Evolutionary conservation across 2,329 filamentous ascomycete genomes (phyloP), one percentile per base, ranked within the genome.

Genomic region (Shiraia bambusicola): DNA sequence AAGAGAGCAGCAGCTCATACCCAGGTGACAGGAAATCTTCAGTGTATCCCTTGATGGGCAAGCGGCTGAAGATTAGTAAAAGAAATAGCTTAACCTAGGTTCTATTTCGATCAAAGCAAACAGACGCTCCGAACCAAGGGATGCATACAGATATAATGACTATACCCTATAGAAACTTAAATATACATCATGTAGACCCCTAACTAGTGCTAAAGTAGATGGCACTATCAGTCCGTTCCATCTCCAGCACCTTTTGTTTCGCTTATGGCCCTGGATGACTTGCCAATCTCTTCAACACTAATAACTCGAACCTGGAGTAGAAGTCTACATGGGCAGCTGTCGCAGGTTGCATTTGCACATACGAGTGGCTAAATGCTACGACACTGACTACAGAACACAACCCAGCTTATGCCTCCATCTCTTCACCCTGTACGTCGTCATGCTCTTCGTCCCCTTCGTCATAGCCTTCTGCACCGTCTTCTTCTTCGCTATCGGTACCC

Each of bases 171-270:
- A n/a, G n/a, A n/a, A n/a, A n/a, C n/a, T n/a, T n/a, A n/a, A n/a
- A n/a, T n/a, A n/a, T n/a, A n/a, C n/a, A n/a, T n/a, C n/a, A n/a
- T n/a, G n/a, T n/a, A n/a, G n/a, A n/a, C n/a, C n/a, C n/a, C n/a
- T n/a, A n/a, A n/a, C n/a, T n/a, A n/a, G n/a, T n/a, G n/a, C n/a
- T n/a, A n/a, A n/a, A n/a, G n/a, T n/a, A n/a, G n/a, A n/a, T n/a
- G 28, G 76, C 73, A 66, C 76, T 74, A 6, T 63, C 58, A 49
- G 76, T 77, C 24, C 76, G 58, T 1, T 74, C 63, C 17, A 78
- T 61, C 42, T 76, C 70, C 35, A 77, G 54, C 46, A 77, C 74
- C 4, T 74, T 75, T 10, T 77, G 71, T 51, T 24, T 56, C 57
- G 39, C 60, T 43, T 35, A 72, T 55, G n/a, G n/a, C n/a, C n/a